Evolutionary conservation across 441 rosid species (phyloP), one percentile per base, ranked within the genome.

Genomic region (Theobroma grandiflorum): DNA sequence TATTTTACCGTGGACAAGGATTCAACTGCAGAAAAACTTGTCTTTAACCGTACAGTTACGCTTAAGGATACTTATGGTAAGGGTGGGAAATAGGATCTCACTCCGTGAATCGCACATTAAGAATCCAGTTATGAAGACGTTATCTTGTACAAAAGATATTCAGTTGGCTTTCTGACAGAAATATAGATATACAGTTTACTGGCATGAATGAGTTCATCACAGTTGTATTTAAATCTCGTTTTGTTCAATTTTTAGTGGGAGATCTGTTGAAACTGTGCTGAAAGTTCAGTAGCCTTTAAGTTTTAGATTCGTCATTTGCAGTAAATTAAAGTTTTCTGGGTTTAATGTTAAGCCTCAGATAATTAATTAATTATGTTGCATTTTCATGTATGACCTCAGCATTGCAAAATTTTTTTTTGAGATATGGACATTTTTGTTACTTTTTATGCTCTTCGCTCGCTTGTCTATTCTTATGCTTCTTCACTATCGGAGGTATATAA

Each of bases 41-140:
- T 95, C 35, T 96, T 96, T 82, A 93, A 95, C 79, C 89, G 98
- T 80, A 96, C 97, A 0, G 97, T 93, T 57, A 96, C 98, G 0
- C 89, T 96, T 57, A 89, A 88, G 76, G 99, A 96, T 76, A 86
- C 92, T 86, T 93, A 88, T 20, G 79, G 89, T 31, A 96, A 95
- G 83, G 87, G 81, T 67, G 94, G 93, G 72, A 94, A 91, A 71
- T 71, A 71, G 75, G 43, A 50, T 12, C 10, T 50, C 8, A 9
- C 33, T 15, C 50, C 5, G 8, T 20, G 52, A 67, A 42, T 35
- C 8, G 16, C 43, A 50, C 42, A 70, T 8, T 14, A 49, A 71
- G 74, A 26, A 47, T 70, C 42, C 59, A 35, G 68, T 31, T 33
- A 31, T 49, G 59, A 31, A 2, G 20, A 86, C 91, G 38, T 3